Evolutionary conservation across 140 eudicot genomes (phyloP).

Genomic region (Senecio squalidus): DNA sequence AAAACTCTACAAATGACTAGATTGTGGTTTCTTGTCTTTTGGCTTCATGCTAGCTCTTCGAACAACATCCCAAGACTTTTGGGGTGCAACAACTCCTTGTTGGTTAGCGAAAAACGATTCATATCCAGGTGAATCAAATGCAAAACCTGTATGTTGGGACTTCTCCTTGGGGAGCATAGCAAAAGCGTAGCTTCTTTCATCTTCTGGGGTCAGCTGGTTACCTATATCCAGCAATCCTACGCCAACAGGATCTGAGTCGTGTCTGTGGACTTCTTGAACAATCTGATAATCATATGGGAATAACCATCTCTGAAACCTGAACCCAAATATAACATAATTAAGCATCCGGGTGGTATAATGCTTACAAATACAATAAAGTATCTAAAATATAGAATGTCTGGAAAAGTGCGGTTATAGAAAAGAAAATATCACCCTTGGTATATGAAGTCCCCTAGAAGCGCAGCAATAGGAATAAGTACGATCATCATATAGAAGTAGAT

Average conservation of each 20-base stretch:
- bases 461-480: constrained; percentile 66
- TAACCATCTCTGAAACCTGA: constrained; percentile 91
- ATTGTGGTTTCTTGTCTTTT: constrained; percentile 36
- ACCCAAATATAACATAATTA: constrained; percentile 11
- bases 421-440: constrained; percentile 59
- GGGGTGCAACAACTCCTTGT: constrained; percentile 82
- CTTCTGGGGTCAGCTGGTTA: constrained; percentile 54
- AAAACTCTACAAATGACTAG: constrained; percentile 7
- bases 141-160: constrained; percentile 91
- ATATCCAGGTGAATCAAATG: constrained; percentile 94
- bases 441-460: constrained; percentile 67
- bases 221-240: constrained; percentile 61
- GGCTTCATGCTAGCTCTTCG: constrained; percentile 81
- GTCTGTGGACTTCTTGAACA: constrained; percentile 70
- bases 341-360: neutral
- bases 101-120: constrained; percentile 94
- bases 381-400: neutral
- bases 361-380: neutral
- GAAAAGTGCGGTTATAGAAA: neutral
- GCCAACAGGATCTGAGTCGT: constrained; percentile 53
- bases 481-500: constrained; percentile 64
- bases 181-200: constrained; percentile 72
- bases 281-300: constrained; percentile 79
- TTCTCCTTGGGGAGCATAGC: constrained; percentile 75
- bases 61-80: constrained; percentile 94